Conservation (phyloP, 257 asterid genomes). For the Henckelia pumila region DNA sequence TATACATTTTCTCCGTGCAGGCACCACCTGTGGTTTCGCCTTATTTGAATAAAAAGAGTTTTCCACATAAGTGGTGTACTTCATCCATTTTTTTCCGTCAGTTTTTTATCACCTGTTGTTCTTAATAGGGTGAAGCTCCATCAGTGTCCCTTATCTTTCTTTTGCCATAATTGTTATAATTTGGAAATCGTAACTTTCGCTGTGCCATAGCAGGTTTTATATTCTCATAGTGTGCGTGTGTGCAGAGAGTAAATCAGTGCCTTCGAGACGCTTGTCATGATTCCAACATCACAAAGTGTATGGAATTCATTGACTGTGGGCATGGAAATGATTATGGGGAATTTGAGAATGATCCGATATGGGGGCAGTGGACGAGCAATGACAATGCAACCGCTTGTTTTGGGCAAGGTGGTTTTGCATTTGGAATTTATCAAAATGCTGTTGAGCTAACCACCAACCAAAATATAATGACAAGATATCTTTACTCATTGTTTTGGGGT, state of each 20-base stretch:
- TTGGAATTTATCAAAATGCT: constrained; percentile 63
- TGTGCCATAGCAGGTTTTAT: neutral
- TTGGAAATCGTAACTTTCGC: too few species aligned
- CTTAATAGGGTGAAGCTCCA: too few species aligned
- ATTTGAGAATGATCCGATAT: constrained; percentile 24
- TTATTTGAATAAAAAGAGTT: too few species aligned
- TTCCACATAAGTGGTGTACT: too few species aligned
- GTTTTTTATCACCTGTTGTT: too few species aligned
- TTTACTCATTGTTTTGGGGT: constrained; percentile 92
- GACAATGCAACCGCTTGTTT: constrained; percentile 65
- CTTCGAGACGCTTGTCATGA: constrained; percentile 61
- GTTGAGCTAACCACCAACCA: constrained; percentile 55
- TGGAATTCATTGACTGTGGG: constrained; percentile 65
- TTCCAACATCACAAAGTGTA: constrained; percentile 38
- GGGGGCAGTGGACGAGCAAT: constrained; percentile 58
- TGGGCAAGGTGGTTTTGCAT: constrained; percentile 42
- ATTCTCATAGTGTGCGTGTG: constrained; percentile 8
- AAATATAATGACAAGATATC: constrained; percentile 49
- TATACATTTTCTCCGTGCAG: too few species aligned
- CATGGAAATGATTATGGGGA: constrained; percentile 30
- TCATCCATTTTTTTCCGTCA: too few species aligned
- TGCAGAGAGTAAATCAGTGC: constrained; percentile 84
- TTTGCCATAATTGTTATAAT: too few species aligned
- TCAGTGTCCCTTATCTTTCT: too few species aligned
- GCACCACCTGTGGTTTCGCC: too few species aligned